Conservation (phyloP, 169 alveolate species). For the Plasmodium chabaudi region DNA sequence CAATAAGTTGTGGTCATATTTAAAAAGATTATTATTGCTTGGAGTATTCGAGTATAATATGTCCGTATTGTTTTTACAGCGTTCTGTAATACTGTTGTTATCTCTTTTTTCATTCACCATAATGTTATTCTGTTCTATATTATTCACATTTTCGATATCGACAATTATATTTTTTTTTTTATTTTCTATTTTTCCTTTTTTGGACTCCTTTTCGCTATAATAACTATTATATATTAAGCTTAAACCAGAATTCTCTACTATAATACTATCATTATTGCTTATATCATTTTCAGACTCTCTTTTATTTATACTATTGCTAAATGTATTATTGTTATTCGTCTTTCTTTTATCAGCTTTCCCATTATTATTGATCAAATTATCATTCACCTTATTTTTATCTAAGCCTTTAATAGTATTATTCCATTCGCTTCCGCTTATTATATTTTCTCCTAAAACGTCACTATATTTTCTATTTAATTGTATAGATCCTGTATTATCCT, state of each 20-base stretch:
- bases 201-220: not conserved
- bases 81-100: too few relatives aligned
- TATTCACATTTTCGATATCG: not conserved
- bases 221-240: too few relatives aligned
- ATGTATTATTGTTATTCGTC: not conserved
- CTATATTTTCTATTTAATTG: not conserved
- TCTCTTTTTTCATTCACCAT: too few relatives aligned
- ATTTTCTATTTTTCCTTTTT: not conserved
- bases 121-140: not conserved
- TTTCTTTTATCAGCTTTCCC: constrained; percentile 5
- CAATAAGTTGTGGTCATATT: too few relatives aligned
- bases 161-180: not conserved
- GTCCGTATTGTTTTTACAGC: too few relatives aligned
- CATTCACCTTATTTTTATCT: not conserved
- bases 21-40: too few relatives aligned
- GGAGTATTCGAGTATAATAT: too few relatives aligned
- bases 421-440: not conserved
- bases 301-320: not conserved
- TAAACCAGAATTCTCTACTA: not conserved
- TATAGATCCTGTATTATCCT: not conserved
- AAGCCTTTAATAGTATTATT: not conserved
- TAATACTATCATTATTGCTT: not conserved
- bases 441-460: not conserved
- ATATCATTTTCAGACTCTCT: not conserved
- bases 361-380: not conserved